Evolutionary conservation across 1,284 basidiomycete species (phyloP).

Genomic region (Sanghuangporus baumii): DNA sequence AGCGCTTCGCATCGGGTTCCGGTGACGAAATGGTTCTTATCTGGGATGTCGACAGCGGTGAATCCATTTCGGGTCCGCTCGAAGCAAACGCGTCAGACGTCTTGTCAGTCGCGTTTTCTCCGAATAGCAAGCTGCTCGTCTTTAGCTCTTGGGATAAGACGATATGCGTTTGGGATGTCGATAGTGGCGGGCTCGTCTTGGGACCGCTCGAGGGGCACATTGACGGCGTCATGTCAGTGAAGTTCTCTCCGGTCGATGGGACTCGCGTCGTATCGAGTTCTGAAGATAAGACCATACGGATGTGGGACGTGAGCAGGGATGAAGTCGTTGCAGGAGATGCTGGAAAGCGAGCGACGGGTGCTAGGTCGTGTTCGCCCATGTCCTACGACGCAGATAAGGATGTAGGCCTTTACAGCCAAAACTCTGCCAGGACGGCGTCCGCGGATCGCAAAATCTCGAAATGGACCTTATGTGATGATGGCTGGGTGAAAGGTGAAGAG

Average conservation of each 20-base stretch:
- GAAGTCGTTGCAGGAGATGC: background rate
- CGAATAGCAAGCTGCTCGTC: background rate
- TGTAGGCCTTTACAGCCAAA: background rate
- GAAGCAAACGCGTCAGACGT: background rate
- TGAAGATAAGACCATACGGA: background rate
- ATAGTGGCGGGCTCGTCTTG: background rate
- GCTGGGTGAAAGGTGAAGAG: background rate
- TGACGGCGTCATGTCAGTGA: background rate
- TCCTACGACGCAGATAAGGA: too few species aligned
- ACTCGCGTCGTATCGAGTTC: background rate
- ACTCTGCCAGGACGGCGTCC: background rate
- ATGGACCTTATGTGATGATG: background rate
- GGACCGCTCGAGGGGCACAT: background rate
- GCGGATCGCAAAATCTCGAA: background rate
- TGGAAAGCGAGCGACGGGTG: background rate
- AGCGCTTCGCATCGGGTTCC: background rate
- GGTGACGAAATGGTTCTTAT: background rate
- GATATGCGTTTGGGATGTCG: background rate
- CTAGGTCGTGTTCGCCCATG: background rate
- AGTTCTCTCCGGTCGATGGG: background rate
- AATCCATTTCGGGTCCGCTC: background rate
- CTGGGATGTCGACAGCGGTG: background rate
- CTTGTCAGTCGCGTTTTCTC: conserved; percentile 4
- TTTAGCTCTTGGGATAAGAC: background rate
- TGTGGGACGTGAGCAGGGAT: background rate